Base-by-base conservation (phyloP, 345 rosid genomes). In the Leavenworthia alabamica region DNA sequence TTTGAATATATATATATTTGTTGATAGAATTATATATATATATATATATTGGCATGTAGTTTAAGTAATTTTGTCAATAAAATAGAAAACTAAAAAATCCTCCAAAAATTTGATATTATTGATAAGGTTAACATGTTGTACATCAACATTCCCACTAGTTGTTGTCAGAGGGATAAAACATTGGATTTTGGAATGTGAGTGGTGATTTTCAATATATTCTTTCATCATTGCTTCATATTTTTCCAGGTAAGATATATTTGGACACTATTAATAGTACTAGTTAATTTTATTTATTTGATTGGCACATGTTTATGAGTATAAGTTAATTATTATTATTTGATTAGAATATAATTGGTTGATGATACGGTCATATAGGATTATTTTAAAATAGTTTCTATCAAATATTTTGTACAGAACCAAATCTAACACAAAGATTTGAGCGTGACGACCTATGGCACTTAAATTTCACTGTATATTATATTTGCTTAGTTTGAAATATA, bases 171-270 rank as follows among this genome's bases (percentile, higher is more conserved):
- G 35, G 5, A 8, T 40, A 71, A 27, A 39, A 31, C 48, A 36
- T 66, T 58, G 66, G 68, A 49, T 47, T 71, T 72, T 59, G 62
- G 39, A 44, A 51, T 64, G 73, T 51, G 68, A 54, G 70, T 60
- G 76, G 62, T 43, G 67, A 57, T 73, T 72, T 76, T 73, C 86
- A 74, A 84, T 71, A 83, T 70, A 75, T 81, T 84, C 85, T 68
- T 39, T 40, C 82, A 78, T 81, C 68, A 79, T 82, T 80, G 80
- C 68, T 67, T 70, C 73, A 58, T 50, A 66, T 73, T 77, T 77
- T 80, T 81, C 70, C 71, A 74, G 62, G 77, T 73, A 58, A 77
- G n/a, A n/a, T n/a, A 81, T 71, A 64, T 46, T 54, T 56, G 20
- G 40, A 64, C 37, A 64, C 29, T 47, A 45, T 40, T 23, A 12